phyloP scores from a whole-genome alignment of 2,329 filamentous ascomycete species.

The Pseudogymnoascus pannorum region DNA sequence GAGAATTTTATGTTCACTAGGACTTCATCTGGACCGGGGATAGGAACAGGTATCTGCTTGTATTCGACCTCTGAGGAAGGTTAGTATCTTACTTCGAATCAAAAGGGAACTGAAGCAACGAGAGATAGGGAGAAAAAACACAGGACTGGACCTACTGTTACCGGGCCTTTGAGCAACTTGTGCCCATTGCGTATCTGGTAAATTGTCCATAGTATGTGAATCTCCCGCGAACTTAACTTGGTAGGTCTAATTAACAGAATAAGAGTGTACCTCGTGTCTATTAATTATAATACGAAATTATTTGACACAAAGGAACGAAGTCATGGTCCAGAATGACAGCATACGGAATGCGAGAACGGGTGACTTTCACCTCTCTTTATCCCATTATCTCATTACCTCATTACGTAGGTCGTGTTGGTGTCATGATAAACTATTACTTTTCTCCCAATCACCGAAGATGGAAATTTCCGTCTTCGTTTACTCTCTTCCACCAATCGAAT shows the following conservation, averaged over 20 bases:
- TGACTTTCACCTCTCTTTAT: neutral
- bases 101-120: too few relatives aligned
- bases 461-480: neutral
- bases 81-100: conserved; percentile 5
- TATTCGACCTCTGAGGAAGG: conserved; percentile 47
- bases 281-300: neutral
- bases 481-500: neutral
- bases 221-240: neutral
- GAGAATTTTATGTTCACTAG: conserved; percentile 82
- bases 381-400: too few relatives aligned
- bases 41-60: conserved; percentile 71
- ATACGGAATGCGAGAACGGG: neutral
- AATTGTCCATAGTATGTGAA: conserved; percentile 4
- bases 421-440: neutral
- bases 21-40: conserved; percentile 77
- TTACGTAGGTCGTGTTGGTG: neutral
- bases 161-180: neutral
- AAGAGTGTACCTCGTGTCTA: neutral
- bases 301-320: neutral
- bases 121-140: too few relatives aligned
- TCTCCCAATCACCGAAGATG: neutral
- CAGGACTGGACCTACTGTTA: neutral
- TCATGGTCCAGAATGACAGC: neutral
- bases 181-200: conserved; percentile 1
- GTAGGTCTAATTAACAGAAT: too few relatives aligned